phyloP scores from a whole-genome alignment of 1,284 basidiomycete species.

The Microbotryum violaceum region DNA sequence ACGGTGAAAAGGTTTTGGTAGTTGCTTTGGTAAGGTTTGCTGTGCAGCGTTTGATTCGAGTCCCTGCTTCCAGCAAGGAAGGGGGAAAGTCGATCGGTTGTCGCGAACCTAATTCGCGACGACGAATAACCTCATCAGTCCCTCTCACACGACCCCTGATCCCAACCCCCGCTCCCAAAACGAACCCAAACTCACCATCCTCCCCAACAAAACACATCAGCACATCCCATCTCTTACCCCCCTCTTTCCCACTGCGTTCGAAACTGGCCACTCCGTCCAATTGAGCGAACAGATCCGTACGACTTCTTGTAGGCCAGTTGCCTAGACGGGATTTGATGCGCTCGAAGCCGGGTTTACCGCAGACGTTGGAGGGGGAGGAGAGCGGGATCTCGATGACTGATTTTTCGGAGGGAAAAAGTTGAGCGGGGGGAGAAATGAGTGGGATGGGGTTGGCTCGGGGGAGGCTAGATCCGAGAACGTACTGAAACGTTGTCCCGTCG shows the following conservation, averaged over 20 bases:
- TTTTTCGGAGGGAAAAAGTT: background rate
- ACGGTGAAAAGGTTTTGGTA: background rate
- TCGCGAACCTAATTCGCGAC: background rate
- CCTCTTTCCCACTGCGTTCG: background rate
- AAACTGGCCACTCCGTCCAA: background rate
- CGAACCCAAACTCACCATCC: constrained; percentile 3
- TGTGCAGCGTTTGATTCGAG: no score
- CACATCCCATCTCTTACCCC: constrained; percentile 17
- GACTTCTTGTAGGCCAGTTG: constrained; percentile 10
- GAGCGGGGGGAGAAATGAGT: background rate
- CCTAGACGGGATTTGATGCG: constrained; percentile 7
- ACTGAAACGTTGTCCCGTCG: constrained; percentile 19
- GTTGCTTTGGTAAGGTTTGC: background rate
- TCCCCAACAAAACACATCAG: constrained; percentile 10
- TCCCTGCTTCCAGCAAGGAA: background rate
- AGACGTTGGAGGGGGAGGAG: constrained; percentile 5
- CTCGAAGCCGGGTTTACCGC: constrained; percentile 23
- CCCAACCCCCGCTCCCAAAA: background rate
- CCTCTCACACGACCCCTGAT: no score
- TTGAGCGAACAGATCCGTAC: constrained; percentile 17
- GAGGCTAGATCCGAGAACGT: background rate
- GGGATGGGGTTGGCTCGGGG: no score
- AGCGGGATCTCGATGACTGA: constrained; percentile 26
- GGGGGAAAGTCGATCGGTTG: constrained; percentile 2
- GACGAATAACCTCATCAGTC: no score